Percentiles rank a stretch among this genome's conserved stretches.
phyloP scores from a whole-genome alignment of 164 flowering plant species.

The Stephania cephalantha region DNA sequence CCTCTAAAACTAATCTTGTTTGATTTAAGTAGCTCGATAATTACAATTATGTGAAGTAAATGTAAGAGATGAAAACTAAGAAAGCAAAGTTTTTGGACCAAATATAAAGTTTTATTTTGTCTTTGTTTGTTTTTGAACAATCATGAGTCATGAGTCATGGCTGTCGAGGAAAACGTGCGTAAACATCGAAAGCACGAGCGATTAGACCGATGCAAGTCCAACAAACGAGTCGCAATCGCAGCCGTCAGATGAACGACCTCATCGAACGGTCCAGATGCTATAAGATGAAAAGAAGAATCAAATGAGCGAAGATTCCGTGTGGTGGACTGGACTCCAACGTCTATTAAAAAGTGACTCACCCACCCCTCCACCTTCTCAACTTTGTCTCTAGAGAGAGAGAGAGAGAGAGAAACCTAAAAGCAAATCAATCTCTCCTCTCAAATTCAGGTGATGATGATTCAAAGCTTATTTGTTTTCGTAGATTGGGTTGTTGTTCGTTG shows the following conservation, averaged over 20 bases:
- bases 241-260: neutral
- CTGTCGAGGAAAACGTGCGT: neutral
- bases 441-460: neutral
- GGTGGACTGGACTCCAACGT: no score
- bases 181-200: neutral
- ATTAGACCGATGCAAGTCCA: neutral
- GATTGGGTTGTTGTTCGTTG: neutral
- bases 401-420: neutral
- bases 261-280: neutral
- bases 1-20: no score
- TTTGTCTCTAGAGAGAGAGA: no score
- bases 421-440: neutral
- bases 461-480: neutral
- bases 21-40: no score
- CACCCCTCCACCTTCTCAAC: neutral
- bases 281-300: neutral
- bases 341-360: neutral
- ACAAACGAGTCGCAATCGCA: neutral
- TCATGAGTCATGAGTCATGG: no score
- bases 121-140: no score
- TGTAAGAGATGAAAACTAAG: no score
- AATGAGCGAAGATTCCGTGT: neutral
- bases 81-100: no score
- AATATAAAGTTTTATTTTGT: no score
- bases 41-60: no score